These are phyloP conservation scores for Rhodamnia argentea DNA, from an alignment of 345 rosid species.

Conservation along the genomic window DNA sequence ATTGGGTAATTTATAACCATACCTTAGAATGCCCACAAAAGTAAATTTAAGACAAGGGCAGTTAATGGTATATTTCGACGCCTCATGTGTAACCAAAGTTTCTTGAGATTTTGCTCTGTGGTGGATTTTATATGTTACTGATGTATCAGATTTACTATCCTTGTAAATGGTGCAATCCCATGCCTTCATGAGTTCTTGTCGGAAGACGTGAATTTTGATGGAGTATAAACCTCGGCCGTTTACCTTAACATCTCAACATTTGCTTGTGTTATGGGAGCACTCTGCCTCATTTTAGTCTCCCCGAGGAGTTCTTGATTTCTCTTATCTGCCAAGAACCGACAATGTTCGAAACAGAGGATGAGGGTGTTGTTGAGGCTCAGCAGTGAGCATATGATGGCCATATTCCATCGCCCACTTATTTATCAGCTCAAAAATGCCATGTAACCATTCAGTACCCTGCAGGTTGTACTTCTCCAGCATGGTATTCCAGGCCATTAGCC, in stretches of 20 bases:
- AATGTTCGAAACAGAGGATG: neutral
- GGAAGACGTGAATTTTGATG: neutral
- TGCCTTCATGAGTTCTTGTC: neutral
- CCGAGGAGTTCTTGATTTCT: neutral
- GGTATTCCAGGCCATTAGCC: slow-evolving; percentile 18
- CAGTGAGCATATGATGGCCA: neutral
- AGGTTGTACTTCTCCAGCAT: slow-evolving; percentile 14
- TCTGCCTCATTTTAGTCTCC: neutral
- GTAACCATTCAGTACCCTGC: slow-evolving; percentile 21
- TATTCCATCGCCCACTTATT: slow-evolving; percentile 23
- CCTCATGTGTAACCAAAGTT: neutral
- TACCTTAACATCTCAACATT: neutral
- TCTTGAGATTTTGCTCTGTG: neutral
- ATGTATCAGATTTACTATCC: neutral
- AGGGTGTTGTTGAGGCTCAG: neutral
- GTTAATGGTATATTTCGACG: neutral
- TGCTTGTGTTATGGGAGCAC: neutral
- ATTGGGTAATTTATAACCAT: neutral
- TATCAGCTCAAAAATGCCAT: slow-evolving; percentile 19
- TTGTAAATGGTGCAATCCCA: neutral
- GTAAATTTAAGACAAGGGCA: slow-evolving; percentile 13
- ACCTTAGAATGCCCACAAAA: slow-evolving; percentile 20
- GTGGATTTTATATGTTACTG: neutral
- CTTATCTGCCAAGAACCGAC: neutral
- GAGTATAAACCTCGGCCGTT: neutral